phyloP scores from a whole-genome alignment of 768 basidiomycete genomes.

The Austroboletus festivus region DNA sequence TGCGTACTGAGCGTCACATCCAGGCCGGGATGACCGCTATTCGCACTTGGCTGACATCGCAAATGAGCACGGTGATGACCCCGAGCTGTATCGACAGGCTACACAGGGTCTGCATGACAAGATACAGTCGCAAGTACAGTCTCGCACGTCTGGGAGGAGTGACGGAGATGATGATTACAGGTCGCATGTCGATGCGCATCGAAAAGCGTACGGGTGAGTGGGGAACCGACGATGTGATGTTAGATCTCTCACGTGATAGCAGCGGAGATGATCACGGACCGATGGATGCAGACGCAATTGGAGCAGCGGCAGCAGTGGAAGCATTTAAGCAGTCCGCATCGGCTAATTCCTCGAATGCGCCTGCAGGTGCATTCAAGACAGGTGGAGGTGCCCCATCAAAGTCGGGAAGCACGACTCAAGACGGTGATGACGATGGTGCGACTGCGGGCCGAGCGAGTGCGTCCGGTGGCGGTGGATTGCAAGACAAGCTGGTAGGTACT shows the following conservation, averaged over 20 bases:
- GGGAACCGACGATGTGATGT: background rate
- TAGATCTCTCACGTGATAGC: background rate
- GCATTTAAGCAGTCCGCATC: constrained; percentile 28
- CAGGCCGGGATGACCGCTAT: constrained; percentile 23
- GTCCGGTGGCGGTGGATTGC: constrained; percentile 16
- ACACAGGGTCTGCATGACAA: constrained; percentile 23
- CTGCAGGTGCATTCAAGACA: constrained; percentile 19
- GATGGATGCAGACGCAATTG: constrained; percentile 28
- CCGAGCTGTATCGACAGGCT: constrained; percentile 17
- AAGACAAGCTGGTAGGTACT: constrained; percentile 29
- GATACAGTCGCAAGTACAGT: constrained; percentile 16
- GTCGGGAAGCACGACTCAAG: background rate
- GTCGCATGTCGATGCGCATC: constrained; percentile 26
- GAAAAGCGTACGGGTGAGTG: constrained; percentile 32
- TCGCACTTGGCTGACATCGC: constrained; percentile 16
- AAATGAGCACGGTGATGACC: constrained; percentile 14
- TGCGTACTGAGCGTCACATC: constrained; percentile 2
- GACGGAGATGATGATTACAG: constrained; percentile 12
- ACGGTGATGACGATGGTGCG: constrained; percentile 8
- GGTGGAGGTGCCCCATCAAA: constrained; percentile 1
- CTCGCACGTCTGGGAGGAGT: background rate
- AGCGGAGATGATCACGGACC: constrained; percentile 21
- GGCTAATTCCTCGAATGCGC: constrained; percentile 4
- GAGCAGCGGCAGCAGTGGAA: constrained; percentile 30
- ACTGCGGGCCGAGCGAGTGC: constrained; percentile 4